These are phyloP conservation scores for Auriscalpium vulgare DNA, from an alignment of 768 basidiomycete genomes.

Conservation along the genomic window DNA sequence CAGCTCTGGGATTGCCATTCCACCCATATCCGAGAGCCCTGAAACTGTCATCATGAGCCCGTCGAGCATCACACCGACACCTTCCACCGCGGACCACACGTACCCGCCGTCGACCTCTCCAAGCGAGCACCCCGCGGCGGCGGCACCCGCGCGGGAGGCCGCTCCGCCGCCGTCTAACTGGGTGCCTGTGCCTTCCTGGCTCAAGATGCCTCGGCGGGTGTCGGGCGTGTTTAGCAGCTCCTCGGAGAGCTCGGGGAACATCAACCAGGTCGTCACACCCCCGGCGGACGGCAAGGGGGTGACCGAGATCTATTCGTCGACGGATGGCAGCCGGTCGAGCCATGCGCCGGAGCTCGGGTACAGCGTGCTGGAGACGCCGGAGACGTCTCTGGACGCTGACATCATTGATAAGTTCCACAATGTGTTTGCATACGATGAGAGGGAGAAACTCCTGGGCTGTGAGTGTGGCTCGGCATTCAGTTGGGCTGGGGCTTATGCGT, in stretches of 20 bases:
- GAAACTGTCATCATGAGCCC: background rate
- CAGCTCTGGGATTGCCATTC: background rate
- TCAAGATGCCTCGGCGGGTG: conserved; percentile 9
- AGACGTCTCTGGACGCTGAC: conserved; percentile 52
- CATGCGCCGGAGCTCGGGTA: conserved; percentile 31
- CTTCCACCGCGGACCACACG: conserved; percentile 6
- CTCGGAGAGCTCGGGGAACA: background rate
- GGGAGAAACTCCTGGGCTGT: conserved; percentile 85
- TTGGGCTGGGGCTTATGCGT: too few species aligned
- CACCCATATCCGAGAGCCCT: background rate
- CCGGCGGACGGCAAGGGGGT: conserved; percentile 8
- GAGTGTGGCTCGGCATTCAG: conserved; percentile 26
- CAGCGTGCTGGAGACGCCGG: conserved; percentile 75
- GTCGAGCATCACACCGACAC: conserved; percentile 1
- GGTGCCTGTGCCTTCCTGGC: conserved; percentile 16
- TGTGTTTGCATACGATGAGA: conserved; percentile 84
- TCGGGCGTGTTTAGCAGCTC: background rate
- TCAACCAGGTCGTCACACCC: background rate
- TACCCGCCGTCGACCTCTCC: conserved; percentile 11
- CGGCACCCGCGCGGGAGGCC: conserved; percentile 4
- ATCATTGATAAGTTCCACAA: conserved; percentile 67
- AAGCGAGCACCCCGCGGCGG: background rate
- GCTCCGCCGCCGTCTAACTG: conserved; percentile 9
- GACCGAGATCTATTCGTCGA: conserved; percentile 28
- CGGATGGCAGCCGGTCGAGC: conserved; percentile 14